Evolutionary conservation across 345 rosid genomes (phyloP), one percentile per base, ranked within the genome.

Genomic region (Sisymbrium irio): DNA sequence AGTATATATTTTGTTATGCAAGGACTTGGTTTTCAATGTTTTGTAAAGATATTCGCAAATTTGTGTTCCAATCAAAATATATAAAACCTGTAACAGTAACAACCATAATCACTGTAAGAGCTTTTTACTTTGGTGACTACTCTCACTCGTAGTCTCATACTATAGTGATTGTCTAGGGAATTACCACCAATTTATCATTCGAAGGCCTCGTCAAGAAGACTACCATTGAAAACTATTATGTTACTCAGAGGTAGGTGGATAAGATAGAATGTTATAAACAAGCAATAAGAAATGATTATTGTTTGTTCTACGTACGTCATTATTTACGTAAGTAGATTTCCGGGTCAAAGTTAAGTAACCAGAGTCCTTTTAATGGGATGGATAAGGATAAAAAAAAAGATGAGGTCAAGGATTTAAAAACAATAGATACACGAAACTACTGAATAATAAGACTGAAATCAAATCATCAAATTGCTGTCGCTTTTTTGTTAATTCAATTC

Each of bases 1-100:
- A 55, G 62, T 67, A 28, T 65, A 39, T 63, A 51, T 44, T 19
- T 59, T 40, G 12, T 9, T 32, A 32, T 65, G 57, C 40, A 64
- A 30, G 40, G 45, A 15, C 25, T 66, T 51, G 47, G 22, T 35
- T 35, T 47, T 50, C 59, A 35, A 65, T 49, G 14, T 46, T 65
- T 46, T 65, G 45, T 65, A 18, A 32, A 6, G 7, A 17, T 17
- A 18, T 35, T 49, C 35, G 19, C 22, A 36, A 17, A n/a, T 30
- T 64, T 6, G 9, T 11, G 13, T 8, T 9, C 27, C 27, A 19
- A 19, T 19, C n/a, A n/a, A n/a, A n/a, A n/a, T n/a, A n/a, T 7
- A 33, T 42, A 14, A 42, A n/a, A 42, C 47, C n/a, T 42, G 18
- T 4, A 14, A 14, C 17, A 41, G 17, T 41, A 13, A 14, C n/a